A percentile compares a stretch with the other conserved stretches of the same genome.
phyloP scores from a whole-genome alignment of 305 asterid genomes.

The Fraxinus dipetala region DNA sequence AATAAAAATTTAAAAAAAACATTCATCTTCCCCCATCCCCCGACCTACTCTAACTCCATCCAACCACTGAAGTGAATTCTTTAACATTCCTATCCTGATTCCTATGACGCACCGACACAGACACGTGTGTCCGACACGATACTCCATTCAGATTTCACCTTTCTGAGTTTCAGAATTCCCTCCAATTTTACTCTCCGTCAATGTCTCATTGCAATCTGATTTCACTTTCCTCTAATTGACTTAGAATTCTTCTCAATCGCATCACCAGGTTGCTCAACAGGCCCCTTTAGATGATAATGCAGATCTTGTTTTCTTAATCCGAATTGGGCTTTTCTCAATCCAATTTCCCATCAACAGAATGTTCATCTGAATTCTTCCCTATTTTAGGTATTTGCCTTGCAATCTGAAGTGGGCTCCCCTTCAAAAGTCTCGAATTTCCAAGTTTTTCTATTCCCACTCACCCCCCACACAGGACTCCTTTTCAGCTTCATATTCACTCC shows the following conservation, averaged over 20 bases:
- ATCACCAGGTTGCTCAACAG: neutral
- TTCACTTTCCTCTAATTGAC: slow-evolving; percentile 30
- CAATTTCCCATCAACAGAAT: slow-evolving; percentile 24
- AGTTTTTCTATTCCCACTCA: slow-evolving; percentile 50
- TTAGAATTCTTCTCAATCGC: neutral
- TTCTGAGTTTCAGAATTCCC: slow-evolving; percentile 24
- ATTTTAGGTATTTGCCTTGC: slow-evolving; percentile 50
- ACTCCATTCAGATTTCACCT: slow-evolving; percentile 18
- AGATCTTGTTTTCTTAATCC: slow-evolving; percentile 31
- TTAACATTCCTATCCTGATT: neutral
- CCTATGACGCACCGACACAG: no score
- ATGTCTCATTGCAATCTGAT: slow-evolving; percentile 32
- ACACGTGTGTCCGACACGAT: no score
- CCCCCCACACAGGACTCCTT: slow-evolving; percentile 38
- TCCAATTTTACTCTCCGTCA: slow-evolving; percentile 15
- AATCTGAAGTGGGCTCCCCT: slow-evolving; percentile 53
- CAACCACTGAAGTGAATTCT: slow-evolving; percentile 15
- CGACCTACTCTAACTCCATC: neutral
- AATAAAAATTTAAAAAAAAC: neutral
- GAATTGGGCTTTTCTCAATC: slow-evolving; percentile 37
- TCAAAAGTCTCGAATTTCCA: slow-evolving; percentile 62
- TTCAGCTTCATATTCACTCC: slow-evolving; percentile 31
- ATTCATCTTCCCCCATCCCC: neutral
- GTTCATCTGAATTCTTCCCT: slow-evolving; percentile 37
- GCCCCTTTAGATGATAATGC: neutral